A percentile compares a stretch with the other conserved stretches of the same genome.
Conservation (phyloP, 768 basidiomycete species). For the Phanerochaete sordida region DNA sequence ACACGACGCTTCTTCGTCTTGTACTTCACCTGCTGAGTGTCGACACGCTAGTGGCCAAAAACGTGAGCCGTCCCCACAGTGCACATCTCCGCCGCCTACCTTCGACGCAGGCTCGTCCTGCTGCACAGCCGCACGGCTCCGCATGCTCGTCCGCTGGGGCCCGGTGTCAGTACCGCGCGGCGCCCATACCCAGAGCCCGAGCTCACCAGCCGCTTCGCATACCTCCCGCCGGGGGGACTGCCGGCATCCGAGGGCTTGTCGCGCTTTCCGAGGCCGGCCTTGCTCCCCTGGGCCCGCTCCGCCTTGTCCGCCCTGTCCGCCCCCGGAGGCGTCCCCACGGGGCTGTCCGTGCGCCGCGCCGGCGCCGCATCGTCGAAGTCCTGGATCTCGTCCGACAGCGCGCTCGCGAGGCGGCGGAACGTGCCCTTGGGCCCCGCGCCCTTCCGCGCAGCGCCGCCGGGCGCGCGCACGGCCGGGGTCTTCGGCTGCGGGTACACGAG, state of each 20-base stretch:
- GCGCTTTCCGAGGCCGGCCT: constrained; percentile 9
- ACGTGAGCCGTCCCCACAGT: not conserved
- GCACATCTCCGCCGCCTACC: not conserved
- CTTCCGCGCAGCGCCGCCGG: not conserved
- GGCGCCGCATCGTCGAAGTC: constrained; percentile 17
- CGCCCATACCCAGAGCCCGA: not conserved
- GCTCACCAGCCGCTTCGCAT: not conserved
- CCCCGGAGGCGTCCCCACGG: not conserved
- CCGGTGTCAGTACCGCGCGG: not conserved
- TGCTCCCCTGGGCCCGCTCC: not conserved
- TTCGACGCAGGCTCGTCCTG: constrained; percentile 1
- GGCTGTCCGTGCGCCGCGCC: not conserved
- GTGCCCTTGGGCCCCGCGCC: constrained; percentile 10
- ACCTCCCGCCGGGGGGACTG: not conserved
- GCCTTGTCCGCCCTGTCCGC: not conserved
- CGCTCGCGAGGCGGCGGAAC: constrained; percentile 21
- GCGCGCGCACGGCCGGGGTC: constrained; percentile 2
- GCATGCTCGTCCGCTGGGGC: constrained; percentile 6
- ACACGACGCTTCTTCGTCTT: not conserved
- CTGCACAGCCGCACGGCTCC: constrained; percentile 4
- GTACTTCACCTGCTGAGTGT: not conserved
- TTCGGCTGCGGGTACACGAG: constrained; percentile 8
- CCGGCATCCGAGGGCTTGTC: not conserved
- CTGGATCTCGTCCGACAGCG: constrained; percentile 24
- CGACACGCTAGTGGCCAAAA: not conserved